Percentiles rank a stretch among this genome's conserved stretches.
Conservation (phyloP, 1,284 basidiomycete species). For the Malassezia psittaci region DNA sequence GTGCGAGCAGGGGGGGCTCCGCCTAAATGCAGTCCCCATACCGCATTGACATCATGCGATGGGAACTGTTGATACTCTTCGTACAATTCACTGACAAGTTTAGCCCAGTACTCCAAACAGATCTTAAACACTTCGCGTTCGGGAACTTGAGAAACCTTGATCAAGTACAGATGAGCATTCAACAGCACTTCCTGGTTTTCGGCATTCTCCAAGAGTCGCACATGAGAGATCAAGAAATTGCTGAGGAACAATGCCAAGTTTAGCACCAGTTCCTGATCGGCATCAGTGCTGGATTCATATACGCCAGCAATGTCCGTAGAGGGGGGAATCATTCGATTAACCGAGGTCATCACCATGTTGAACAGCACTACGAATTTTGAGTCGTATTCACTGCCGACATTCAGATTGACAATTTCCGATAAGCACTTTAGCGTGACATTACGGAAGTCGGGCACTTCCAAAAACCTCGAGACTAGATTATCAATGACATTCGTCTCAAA, state of each 20-base stretch:
- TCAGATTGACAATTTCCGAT: conserved; percentile 75
- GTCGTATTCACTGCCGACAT: conserved; percentile 96
- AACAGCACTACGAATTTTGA: conserved; percentile 95
- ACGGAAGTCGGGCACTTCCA: conserved; percentile 91
- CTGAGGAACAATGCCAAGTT: conserved; percentile 93
- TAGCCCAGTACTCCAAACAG: conserved; percentile 96
- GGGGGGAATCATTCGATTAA: conserved; percentile 53
- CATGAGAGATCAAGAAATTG: conserved; percentile 78
- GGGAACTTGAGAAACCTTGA: conserved; percentile 95
- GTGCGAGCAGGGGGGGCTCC: conserved; percentile 18
- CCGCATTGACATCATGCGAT: conserved; percentile 79
- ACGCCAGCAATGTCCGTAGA: conserved; percentile 73
- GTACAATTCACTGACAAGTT: conserved; percentile 90
- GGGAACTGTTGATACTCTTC: conserved; percentile 90
- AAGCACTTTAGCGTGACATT: conserved; percentile 96
- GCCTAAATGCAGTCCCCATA: conserved; percentile 73
- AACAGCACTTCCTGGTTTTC: conserved; percentile 78
- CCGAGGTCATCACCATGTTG: conserved; percentile 55
- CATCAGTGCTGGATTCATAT: conserved; percentile 78
- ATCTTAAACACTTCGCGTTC: conserved; percentile 99
- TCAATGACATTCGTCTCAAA: conserved; percentile 98
- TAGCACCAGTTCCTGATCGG: conserved; percentile 91
- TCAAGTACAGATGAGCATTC: conserved; percentile 81
- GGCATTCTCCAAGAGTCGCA: conserved; percentile 83
- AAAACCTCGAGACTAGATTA: conserved; percentile 76